These are phyloP conservation scores for Clonostachys rosea DNA, from an alignment of 2,329 filamentous ascomycete species.

Conservation along the genomic window DNA sequence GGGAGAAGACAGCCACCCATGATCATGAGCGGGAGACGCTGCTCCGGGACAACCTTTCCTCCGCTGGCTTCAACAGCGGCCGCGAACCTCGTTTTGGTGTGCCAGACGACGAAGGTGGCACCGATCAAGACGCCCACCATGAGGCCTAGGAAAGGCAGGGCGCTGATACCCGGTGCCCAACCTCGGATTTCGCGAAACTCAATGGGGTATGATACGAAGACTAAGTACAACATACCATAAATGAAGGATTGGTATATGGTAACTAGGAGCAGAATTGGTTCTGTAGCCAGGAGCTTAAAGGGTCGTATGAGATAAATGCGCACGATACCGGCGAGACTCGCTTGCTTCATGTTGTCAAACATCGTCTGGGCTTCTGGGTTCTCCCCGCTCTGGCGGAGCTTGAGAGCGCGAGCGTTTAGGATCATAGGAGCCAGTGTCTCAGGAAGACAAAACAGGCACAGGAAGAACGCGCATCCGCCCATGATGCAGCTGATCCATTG, in stretches of 20 bases:
- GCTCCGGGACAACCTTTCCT: constrained; percentile 44
- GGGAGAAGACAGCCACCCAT: constrained; percentile 50
- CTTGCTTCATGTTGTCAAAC: constrained; percentile 6
- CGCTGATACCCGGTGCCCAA: constrained; percentile 45
- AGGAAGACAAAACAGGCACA: too few species aligned
- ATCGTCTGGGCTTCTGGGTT: constrained; percentile 14
- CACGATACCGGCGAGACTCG: constrained; percentile 33
- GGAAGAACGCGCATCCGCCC: too few species aligned
- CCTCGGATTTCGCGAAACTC: constrained; percentile 49
- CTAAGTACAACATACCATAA: constrained; percentile 42
- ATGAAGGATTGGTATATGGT: constrained; percentile 53
- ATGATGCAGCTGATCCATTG: constrained; percentile 4
- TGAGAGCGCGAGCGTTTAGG: constrained; percentile 35
- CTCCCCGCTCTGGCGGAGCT: constrained; percentile 39
- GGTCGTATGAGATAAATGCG: too few species aligned
- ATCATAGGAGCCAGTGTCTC: too few species aligned
- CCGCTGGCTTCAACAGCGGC: constrained; percentile 32
- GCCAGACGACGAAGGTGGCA: constrained; percentile 38
- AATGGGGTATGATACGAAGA: constrained; percentile 43
- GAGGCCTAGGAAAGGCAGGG: constrained; percentile 55
- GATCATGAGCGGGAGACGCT: constrained; percentile 49
- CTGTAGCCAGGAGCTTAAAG: constrained; percentile 15
- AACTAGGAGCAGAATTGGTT: constrained; percentile 57
- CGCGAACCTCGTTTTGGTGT: constrained; percentile 41
- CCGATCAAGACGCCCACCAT: constrained; percentile 52